Evolutionary conservation across 179 eudicot genomes (phyloP).

Genomic region (Heliamphora pulchella): DNA sequence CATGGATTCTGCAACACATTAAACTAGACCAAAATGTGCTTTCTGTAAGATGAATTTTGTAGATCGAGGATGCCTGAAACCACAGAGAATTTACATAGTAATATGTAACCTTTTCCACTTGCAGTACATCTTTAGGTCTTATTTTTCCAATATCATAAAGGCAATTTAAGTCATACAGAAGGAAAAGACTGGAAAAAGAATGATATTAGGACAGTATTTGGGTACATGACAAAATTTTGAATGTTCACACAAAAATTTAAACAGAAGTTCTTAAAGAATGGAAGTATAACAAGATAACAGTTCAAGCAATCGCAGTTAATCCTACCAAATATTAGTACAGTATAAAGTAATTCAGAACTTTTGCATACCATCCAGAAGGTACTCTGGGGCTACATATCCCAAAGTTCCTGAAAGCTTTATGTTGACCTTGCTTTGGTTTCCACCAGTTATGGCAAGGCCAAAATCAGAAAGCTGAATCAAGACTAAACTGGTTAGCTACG

Average conservation of each 20-base stretch:
- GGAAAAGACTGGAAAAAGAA: neutral
- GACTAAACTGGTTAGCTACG: neutral
- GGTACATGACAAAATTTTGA: neutral
- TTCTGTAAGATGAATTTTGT: neutral
- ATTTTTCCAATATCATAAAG: neutral
- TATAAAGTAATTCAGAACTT: neutral
- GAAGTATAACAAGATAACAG: neutral
- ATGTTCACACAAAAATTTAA: neutral
- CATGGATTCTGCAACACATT: neutral
- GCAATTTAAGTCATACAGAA: neutral
- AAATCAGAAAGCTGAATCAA: slow-evolving; percentile 71
- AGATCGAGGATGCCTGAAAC: neutral
- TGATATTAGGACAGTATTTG: neutral
- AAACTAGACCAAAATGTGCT: neutral
- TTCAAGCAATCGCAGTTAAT: neutral
- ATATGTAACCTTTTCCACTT: too few species aligned
- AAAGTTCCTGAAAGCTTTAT: slow-evolving; percentile 52
- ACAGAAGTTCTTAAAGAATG: neutral
- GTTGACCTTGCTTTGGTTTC: slow-evolving; percentile 42
- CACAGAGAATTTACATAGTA: neutral
- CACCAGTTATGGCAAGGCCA: slow-evolving; percentile 55
- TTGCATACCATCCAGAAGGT: slow-evolving; percentile 63
- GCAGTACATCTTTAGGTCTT: too few species aligned
- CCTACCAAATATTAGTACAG: neutral
- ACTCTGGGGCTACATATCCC: slow-evolving; percentile 87